These are phyloP conservation scores for Monilinia fructicola DNA, from an alignment of 2,329 filamentous ascomycete genomes.

Conservation along the genomic window DNA sequence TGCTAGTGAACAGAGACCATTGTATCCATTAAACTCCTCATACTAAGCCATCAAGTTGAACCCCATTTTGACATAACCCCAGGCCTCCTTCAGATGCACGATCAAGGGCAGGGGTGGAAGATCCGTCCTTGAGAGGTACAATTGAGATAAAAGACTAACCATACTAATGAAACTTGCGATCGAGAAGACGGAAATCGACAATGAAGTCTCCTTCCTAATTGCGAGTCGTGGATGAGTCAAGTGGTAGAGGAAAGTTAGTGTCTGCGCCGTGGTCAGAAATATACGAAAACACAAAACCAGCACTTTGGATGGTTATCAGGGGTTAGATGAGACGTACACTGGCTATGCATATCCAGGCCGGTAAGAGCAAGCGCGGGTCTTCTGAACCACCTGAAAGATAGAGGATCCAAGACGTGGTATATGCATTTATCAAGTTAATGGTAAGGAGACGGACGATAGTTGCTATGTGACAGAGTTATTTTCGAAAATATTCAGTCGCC, in stretches of 20 bases:
- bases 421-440: constrained; percentile 72
- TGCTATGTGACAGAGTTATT: constrained; percentile 44
- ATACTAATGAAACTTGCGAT: constrained; percentile 76
- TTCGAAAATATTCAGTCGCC: background rate
- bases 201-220: constrained; percentile 75
- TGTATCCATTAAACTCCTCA: constrained; percentile 16
- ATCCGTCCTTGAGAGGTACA: constrained; percentile 49
- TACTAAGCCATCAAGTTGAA: constrained; percentile 12
- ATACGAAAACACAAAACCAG: constrained; percentile 10
- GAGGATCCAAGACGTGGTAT: constrained; percentile 70
- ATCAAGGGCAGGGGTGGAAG: constrained; percentile 38
- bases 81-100: constrained; percentile 30
- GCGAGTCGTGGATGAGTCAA: constrained; percentile 75
- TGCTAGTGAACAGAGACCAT: constrained; percentile 3
- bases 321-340: constrained; percentile 51
- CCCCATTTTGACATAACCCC: constrained; percentile 33
- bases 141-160: constrained; percentile 64
- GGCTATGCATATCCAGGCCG: constrained; percentile 76
- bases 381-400: constrained; percentile 68
- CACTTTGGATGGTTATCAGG: background rate
- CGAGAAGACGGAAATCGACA: constrained; percentile 75
- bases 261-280: constrained; percentile 46
- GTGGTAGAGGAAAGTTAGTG: constrained; percentile 72
- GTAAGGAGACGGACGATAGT: constrained; percentile 77
- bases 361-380: constrained; percentile 69